Percentiles rank a stretch among this genome's conserved stretches.
phyloP scores from a whole-genome alignment of 345 rosid species.

The Eucalyptus tenuipes region DNA sequence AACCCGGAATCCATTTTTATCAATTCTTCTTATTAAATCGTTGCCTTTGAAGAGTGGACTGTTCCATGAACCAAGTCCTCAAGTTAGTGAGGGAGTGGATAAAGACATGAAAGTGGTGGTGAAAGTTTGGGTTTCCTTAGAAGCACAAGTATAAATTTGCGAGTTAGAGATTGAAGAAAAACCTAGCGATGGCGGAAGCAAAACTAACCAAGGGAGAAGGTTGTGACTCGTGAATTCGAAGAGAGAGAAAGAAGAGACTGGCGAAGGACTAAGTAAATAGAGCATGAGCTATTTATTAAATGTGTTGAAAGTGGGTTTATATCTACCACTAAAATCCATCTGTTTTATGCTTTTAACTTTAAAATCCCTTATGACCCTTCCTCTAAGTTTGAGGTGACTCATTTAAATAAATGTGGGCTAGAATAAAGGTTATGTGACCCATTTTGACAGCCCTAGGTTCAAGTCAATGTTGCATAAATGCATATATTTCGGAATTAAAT shows the following conservation, averaged over 20 bases:
- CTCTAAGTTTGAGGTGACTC: neutral
- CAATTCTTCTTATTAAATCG: neutral
- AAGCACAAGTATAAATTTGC: neutral
- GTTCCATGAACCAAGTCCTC: neutral
- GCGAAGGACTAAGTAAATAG: neutral
- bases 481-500: neutral
- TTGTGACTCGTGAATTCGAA: neutral
- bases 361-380: neutral
- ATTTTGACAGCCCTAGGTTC: neutral
- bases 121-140: neutral
- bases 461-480: neutral
- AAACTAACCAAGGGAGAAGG: neutral
- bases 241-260: neutral
- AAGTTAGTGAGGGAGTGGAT: neutral
- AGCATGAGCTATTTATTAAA: too few species aligned
- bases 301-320: neutral
- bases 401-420: too few species aligned
- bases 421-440: neutral
- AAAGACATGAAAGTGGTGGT: neutral
- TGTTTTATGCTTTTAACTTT: too few species aligned
- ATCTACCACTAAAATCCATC: neutral
- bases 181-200: neutral
- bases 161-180: neutral
- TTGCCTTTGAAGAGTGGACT: neutral
- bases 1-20: neutral